Evolutionary conservation across 768 basidiomycete genomes (phyloP).

Genomic region (Candolleomyces efflorescens): DNA sequence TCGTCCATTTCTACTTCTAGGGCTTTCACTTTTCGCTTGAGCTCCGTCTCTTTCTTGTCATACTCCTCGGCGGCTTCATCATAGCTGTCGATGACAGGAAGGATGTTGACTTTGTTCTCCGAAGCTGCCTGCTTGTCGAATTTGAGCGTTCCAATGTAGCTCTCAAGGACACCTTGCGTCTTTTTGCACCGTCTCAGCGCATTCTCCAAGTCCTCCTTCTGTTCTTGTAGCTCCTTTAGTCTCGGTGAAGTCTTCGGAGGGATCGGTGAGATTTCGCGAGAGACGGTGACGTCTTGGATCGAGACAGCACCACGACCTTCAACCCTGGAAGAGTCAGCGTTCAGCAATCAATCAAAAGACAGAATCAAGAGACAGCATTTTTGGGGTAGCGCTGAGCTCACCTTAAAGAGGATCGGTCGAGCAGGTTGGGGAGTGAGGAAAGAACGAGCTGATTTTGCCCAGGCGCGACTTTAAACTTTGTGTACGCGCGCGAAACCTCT

Average conservation of each 20-base stretch:
- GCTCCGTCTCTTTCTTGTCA: slow-evolving; percentile 13
- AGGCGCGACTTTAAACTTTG: not conserved
- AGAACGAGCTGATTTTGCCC: not conserved
- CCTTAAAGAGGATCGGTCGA: not conserved
- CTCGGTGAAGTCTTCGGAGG: slow-evolving; percentile 16
- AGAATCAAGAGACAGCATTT: not conserved
- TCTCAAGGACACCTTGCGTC: slow-evolving; percentile 18
- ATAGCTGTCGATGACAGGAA: slow-evolving; percentile 20
- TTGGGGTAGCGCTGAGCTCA: not conserved
- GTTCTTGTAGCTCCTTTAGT: slow-evolving; percentile 15
- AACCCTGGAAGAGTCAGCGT: slow-evolving; percentile 20
- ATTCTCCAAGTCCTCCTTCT: slow-evolving; percentile 15
- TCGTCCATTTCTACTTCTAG: slow-evolving; percentile 15
- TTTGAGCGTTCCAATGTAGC: slow-evolving; percentile 22
- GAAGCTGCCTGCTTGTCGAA: slow-evolving; percentile 18
- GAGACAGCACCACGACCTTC: slow-evolving; percentile 30
- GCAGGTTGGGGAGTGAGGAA: not conserved
- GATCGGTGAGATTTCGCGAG: slow-evolving; percentile 9
- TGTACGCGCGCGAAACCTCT: not conserved
- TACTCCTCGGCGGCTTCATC: slow-evolving; percentile 23
- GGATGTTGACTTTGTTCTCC: slow-evolving; percentile 18
- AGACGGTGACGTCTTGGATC: slow-evolving; percentile 32
- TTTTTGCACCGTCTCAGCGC: slow-evolving; percentile 20
- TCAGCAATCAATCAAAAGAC: not conserved
- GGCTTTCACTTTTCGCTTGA: slow-evolving; percentile 15